Evolutionary conservation across 1,284 basidiomycete species (phyloP).

Genomic region (Porodaedalea pini): DNA sequence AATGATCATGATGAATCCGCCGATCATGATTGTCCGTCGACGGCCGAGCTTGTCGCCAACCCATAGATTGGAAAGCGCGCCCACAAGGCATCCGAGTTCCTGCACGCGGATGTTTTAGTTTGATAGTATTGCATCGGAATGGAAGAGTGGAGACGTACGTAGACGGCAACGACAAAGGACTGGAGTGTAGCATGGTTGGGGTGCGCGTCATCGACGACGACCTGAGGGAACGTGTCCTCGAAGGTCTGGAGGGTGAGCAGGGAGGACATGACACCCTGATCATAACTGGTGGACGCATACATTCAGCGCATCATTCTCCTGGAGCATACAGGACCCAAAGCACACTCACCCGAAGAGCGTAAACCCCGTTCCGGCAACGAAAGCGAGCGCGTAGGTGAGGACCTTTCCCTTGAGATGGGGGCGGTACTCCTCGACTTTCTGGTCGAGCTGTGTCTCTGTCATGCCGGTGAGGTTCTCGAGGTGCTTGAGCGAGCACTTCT

Average conservation of each 20-base stretch:
- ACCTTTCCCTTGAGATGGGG: conserved; percentile 39
- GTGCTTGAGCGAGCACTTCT: conserved; percentile 12
- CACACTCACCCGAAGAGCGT: conserved; percentile 51
- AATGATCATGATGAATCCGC: conserved; percentile 56
- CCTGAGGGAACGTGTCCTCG: conserved; percentile 48
- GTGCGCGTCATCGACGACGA: conserved; percentile 33
- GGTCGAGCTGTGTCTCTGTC: conserved; percentile 2
- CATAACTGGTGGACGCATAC: conserved; percentile 42
- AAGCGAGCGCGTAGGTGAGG: conserved; percentile 45
- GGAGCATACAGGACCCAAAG: not conserved
- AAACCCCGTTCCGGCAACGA: conserved; percentile 53
- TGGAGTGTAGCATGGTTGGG: conserved; percentile 50
- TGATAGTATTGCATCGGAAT: not conserved
- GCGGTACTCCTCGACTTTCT: conserved; percentile 23
- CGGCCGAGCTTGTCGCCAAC: conserved; percentile 52
- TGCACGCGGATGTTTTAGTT: conserved; percentile 22
- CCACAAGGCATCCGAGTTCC: conserved; percentile 53
- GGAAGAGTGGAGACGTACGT: conserved; percentile 35
- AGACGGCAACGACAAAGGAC: conserved; percentile 53
- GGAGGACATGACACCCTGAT: conserved; percentile 64
- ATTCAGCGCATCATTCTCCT: not conserved
- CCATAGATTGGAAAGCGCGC: conserved; percentile 52
- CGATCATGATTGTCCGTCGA: conserved; percentile 48
- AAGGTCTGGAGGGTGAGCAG: conserved; percentile 49
- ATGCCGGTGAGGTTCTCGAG: conserved; percentile 17